A percentile compares a stretch with the other conserved stretches of the same genome.
These are phyloP conservation scores for Yueomyces sp. DNA, from an alignment of 805 yeast genomes.

Conservation along the genomic window DNA sequence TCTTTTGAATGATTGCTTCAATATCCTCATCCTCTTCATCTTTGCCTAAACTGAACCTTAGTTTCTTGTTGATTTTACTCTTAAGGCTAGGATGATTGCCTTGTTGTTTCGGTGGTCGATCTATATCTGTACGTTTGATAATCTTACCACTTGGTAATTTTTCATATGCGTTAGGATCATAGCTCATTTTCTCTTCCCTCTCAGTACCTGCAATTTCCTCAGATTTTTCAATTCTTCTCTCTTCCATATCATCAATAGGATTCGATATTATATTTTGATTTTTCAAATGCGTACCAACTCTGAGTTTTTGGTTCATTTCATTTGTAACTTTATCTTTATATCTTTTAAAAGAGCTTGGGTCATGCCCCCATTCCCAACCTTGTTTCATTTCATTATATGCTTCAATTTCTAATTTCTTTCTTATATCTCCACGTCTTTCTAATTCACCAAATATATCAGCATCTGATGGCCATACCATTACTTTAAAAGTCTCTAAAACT, in stretches of 20 bases:
- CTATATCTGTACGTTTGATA: constrained; percentile 27
- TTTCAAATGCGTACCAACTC: neutral
- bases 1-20: constrained; percentile 40
- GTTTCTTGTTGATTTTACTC: constrained; percentile 20
- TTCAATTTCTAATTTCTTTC: constrained; percentile 56
- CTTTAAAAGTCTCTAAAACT: constrained; percentile 41
- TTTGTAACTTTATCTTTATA: constrained; percentile 13
- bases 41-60: constrained; percentile 23
- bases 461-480: constrained; percentile 51
- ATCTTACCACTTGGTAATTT: constrained; percentile 65
- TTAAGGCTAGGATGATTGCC: constrained; percentile 1
- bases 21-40: constrained; percentile 28
- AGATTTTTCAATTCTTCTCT: neutral
- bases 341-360: constrained; percentile 25
- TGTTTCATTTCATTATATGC: constrained; percentile 64
- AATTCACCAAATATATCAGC: constrained; percentile 66
- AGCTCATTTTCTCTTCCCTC: neutral
- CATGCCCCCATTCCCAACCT: constrained; percentile 60
- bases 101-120: constrained; percentile 1
- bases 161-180: constrained; percentile 31
- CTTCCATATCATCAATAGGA: neutral
- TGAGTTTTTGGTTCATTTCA: neutral
- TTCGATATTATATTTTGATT: neutral
- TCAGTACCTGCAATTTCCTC: neutral
- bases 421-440: constrained; percentile 55